Conservation (phyloP, 2,329 filamentous ascomycete species). For the Venturia pyrina region DNA sequence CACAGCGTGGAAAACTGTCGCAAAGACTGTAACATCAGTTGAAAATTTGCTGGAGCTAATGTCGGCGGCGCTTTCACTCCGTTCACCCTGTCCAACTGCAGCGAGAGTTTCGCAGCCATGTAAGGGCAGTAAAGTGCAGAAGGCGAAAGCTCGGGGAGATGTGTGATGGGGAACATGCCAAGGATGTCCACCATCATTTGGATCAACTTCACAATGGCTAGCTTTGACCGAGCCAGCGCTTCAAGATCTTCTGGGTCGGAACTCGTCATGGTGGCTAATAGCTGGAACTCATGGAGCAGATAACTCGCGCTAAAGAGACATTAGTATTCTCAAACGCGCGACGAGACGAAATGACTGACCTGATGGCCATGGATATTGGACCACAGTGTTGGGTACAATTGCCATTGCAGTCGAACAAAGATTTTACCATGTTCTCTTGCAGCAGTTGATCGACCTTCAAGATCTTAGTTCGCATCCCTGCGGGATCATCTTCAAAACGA, state of each 20-base stretch:
- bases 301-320: not conserved
- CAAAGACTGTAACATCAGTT: slow-evolving; percentile 8
- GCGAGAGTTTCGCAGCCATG: slow-evolving; percentile 4
- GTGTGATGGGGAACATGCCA: slow-evolving; percentile 7
- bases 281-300: slow-evolving; percentile 11
- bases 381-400: slow-evolving; percentile 10
- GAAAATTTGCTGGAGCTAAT: not conserved
- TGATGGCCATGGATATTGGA: slow-evolving; percentile 8
- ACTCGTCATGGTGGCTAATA: slow-evolving; percentile 4
- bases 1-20: slow-evolving; percentile 9
- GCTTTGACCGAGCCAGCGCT: slow-evolving; percentile 9
- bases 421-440: not conserved
- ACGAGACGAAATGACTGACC: not conserved
- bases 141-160: slow-evolving; percentile 8
- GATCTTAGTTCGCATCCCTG: not conserved
- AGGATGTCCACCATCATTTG: slow-evolving; percentile 11
- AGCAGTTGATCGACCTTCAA: slow-evolving; percentile 4
- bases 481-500: slow-evolving; percentile 4
- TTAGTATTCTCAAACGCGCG: not conserved
- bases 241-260: slow-evolving; percentile 4
- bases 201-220: slow-evolving; percentile 9
- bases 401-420: slow-evolving; percentile 9
- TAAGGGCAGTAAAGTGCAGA: slow-evolving; percentile 10
- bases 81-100: slow-evolving; percentile 3
- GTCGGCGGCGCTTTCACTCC: slow-evolving; percentile 3